Conservation (phyloP, 176 grass and related monocot species). For the Bothriochloa decipiens region DNA sequence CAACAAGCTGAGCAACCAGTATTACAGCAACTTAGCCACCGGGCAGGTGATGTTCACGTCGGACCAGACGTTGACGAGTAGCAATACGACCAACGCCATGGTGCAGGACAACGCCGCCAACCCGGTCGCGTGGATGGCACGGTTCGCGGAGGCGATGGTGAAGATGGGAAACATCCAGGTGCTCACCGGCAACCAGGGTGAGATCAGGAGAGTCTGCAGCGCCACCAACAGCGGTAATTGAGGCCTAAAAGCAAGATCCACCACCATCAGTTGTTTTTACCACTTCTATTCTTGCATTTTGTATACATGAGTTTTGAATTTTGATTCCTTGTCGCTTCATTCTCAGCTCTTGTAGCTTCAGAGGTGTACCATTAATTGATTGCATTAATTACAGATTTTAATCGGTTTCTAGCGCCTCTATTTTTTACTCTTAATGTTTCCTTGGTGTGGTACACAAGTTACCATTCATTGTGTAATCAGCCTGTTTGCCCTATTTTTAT, state of each 20-base stretch:
- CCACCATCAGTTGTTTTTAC: not conserved
- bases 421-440: too few relatives aligned
- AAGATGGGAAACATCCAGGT: slow-evolving; percentile 58
- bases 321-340: not conserved
- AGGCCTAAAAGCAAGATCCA: not conserved
- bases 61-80: slow-evolving; percentile 43
- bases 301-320: not conserved
- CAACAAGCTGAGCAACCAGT: slow-evolving; percentile 42
- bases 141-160: slow-evolving; percentile 48
- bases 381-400: not conserved
- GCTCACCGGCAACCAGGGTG: slow-evolving; percentile 44
- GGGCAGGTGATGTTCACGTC: slow-evolving; percentile 55
- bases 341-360: not conserved
- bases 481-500: too few relatives aligned
- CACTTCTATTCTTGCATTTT: not conserved
- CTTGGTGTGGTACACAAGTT: too few relatives aligned
- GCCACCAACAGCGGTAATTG: slow-evolving; percentile 27
- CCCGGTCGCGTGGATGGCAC: slow-evolving; percentile 25
- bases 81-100: not conserved
- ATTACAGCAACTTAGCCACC: slow-evolving; percentile 22
- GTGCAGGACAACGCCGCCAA: slow-evolving; percentile 31
- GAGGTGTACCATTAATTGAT: not conserved
- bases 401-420: too few relatives aligned
- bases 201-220: slow-evolving; percentile 54
- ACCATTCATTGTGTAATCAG: too few relatives aligned